These are phyloP conservation scores for Chrysoporthe puriensis DNA, from an alignment of 2,329 filamentous ascomycete species.

Conservation along the genomic window DNA sequence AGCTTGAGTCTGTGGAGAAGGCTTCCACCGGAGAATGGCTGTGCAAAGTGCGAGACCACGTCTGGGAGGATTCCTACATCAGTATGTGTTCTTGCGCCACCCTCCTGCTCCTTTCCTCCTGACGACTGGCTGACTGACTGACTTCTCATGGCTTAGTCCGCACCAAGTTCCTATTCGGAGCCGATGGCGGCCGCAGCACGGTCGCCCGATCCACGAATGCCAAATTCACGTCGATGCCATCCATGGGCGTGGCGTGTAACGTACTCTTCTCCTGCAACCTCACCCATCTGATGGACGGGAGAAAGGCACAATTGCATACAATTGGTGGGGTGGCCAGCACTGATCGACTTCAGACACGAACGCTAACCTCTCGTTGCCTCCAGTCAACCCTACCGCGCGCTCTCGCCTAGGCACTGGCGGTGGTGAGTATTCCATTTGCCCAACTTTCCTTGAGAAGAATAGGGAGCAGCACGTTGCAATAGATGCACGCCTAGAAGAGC, in stretches of 20 bases:
- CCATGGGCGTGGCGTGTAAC: constrained; percentile 21
- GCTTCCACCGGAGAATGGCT: constrained; percentile 27
- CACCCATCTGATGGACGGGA: constrained; percentile 50
- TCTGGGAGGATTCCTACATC: constrained; percentile 38
- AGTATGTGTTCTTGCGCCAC: neutral
- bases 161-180: constrained; percentile 62
- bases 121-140: neutral
- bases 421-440: constrained; percentile 6
- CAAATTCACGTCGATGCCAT: constrained; percentile 6
- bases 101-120: neutral
- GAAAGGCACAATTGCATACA: constrained; percentile 59
- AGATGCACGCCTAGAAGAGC: no score
- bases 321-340: neutral
- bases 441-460: neutral
- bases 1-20: constrained; percentile 38
- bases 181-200: constrained; percentile 42
- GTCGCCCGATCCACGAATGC: constrained; percentile 14
- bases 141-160: constrained; percentile 43
- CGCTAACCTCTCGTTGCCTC: constrained; percentile 14
- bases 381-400: constrained; percentile 55
- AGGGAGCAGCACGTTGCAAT: no score
- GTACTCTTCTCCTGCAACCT: constrained; percentile 44
- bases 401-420: constrained; percentile 46
- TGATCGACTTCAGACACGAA: neutral
- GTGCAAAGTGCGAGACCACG: constrained; percentile 39